Evolutionary conservation across 441 rosid genomes (phyloP).

Genomic region (Biscutella laevigata): DNA sequence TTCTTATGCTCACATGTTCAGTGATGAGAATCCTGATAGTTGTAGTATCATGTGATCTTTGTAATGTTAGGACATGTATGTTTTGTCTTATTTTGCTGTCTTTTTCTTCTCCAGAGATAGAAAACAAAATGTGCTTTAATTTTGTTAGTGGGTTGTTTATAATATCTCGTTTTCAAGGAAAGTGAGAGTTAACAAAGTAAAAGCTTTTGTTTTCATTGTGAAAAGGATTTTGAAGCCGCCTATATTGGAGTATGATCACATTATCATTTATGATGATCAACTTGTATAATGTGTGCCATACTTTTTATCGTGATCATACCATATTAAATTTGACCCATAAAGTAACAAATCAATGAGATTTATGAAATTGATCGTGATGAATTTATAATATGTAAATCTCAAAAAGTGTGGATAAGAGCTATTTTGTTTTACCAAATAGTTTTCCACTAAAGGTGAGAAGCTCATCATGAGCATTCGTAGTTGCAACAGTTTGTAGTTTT

Average conservation of each 20-base stretch:
- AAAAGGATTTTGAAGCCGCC: constrained; percentile 16
- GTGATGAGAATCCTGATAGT: constrained; percentile 79
- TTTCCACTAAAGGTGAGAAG: constrained; percentile 41
- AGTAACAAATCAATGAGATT: too few species aligned
- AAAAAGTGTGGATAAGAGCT: too few species aligned
- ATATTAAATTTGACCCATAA: background rate
- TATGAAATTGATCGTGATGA: too few species aligned
- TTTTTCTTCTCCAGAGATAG: background rate
- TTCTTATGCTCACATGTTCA: constrained; percentile 58
- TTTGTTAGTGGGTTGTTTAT: constrained; percentile 29
- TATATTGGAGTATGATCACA: background rate
- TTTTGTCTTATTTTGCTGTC: constrained; percentile 5
- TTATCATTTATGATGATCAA: constrained; percentile 5
- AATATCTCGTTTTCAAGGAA: constrained; percentile 12
- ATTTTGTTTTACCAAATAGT: too few species aligned
- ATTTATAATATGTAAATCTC: too few species aligned
- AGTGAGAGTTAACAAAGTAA: background rate
- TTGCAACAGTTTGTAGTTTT: too few species aligned
- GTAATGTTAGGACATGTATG: constrained; percentile 26
- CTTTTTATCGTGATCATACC: background rate
- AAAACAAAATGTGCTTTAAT: constrained; percentile 26
- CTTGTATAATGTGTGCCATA: constrained; percentile 18
- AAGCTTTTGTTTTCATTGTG: background rate
- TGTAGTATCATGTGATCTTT: constrained; percentile 72
- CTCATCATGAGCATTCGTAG: too few species aligned